Evolutionary conservation across 768 basidiomycete genomes (phyloP).

Genomic region (Lepiota venenata): DNA sequence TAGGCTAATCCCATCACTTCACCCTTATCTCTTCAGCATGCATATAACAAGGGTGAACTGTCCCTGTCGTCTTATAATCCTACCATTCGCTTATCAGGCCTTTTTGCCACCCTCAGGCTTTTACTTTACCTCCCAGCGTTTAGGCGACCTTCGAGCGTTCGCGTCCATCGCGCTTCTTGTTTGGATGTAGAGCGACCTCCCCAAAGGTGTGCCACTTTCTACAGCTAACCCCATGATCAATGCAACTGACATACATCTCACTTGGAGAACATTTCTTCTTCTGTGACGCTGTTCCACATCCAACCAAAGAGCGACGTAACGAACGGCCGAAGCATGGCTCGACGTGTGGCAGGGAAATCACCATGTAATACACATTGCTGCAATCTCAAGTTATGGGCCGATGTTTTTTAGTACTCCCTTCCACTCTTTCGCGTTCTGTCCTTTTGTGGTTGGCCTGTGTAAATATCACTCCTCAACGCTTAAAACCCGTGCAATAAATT

Average conservation of each 20-base stretch:
- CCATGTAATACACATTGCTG: neutral
- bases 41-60: neutral
- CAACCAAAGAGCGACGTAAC: conserved; percentile 72
- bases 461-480: no score
- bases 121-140: conserved; percentile 46
- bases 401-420: neutral
- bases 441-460: no score
- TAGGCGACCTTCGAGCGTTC: conserved; percentile 52
- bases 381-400: neutral
- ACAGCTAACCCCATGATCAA: conserved; percentile 1
- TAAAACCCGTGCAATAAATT: no score
- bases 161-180: conserved; percentile 77
- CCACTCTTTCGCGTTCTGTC: neutral
- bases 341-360: conserved; percentile 51
- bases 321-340: conserved; percentile 71
- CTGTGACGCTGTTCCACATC: conserved; percentile 59
- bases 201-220: conserved; percentile 35
- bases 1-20: neutral
- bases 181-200: conserved; percentile 57
- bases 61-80: neutral
- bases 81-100: neutral
- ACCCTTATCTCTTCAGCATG: neutral
- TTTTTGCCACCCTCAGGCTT: conserved; percentile 16
- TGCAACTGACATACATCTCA: neutral
- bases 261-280: conserved; percentile 28